Base-by-base conservation (phyloP, 176 grass and related monocot species). In the Oryza rufipogon region DNA sequence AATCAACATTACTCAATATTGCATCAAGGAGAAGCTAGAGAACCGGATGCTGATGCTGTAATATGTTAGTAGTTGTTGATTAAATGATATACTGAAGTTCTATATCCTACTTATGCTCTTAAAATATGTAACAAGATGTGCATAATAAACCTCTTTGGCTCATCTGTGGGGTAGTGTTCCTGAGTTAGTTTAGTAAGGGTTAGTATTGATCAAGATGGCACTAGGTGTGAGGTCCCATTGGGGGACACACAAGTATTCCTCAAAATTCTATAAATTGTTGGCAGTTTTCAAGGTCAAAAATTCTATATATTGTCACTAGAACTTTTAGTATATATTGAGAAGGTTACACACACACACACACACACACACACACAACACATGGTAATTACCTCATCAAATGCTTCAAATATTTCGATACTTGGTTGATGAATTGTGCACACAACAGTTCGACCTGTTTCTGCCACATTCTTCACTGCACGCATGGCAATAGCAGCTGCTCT, bases 391-490 rank as follows among this genome's bases (percentile, higher is more conserved):
- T 95, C 88, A 66, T 95, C 93, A 84, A 95, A 95, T 70, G 93
- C 83, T 56, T 95, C 93, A 82, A 95, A 92, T 80, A 95, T 95
- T 34, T 94, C 85, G 4, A 92, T 92, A 74, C 89, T 92, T 33
- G 92, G 92, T 85, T 94, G 92, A 77, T 91, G 92, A 80, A 94
- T 94, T 17, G 89, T 94, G 82, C 92, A 94, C 5, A 94, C 89
- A 49, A 94, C 87, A 42, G 92, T 94, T 72, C 92, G 82, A 76
- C 92, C 92, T 49, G 92, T 94, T n/a, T 87, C 81, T 26, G 84
- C 67, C 73, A 92, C 87, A 17, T 90, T 94, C 89, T 92, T 92
- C 14, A 92, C 90, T 46, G 85, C 87, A 85, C 90, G 87, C 92
- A 94, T 94, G 64, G 90, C 92, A 44, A 95, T 90, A 49, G 93